phyloP scores from a whole-genome alignment of 2,329 filamentous ascomycete genomes.

The Helotiales sp. region DNA sequence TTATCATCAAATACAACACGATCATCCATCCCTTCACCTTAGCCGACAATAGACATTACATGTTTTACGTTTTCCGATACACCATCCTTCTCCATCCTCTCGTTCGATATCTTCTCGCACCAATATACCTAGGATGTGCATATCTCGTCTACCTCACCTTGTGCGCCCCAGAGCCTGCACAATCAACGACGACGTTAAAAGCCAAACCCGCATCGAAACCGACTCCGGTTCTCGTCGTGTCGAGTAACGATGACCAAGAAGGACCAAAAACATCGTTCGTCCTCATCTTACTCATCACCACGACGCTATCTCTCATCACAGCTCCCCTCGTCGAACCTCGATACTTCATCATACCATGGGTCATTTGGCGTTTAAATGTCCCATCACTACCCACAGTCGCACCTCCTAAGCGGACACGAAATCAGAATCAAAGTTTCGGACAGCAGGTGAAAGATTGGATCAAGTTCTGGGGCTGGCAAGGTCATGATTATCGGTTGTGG shows the following conservation, averaged over 20 bases:
- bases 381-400: conserved; percentile 62
- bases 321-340: conserved; percentile 92
- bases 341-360: conserved; percentile 95
- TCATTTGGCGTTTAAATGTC: conserved; percentile 84
- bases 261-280: conserved; percentile 50
- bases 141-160: conserved; percentile 69
- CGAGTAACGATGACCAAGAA: conserved; percentile 13
- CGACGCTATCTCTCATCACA: conserved; percentile 76
- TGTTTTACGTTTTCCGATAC: conserved; percentile 93
- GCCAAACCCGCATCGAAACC: conserved; percentile 9
- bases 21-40: conserved; percentile 94
- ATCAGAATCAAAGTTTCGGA: neutral
- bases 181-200: conserved; percentile 23
- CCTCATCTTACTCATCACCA: conserved; percentile 64
- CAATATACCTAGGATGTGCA: conserved; percentile 69
- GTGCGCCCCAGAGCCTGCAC: conserved; percentile 39
- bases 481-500: conserved; percentile 38
- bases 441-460: neutral
- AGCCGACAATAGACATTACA: conserved; percentile 94
- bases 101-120: conserved; percentile 66
- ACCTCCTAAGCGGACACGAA: neutral
- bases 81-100: conserved; percentile 66
- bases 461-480: conserved; percentile 13
- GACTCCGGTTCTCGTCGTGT: neutral
- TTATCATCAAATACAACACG: conserved; percentile 77